Conservation (phyloP, 1,284 basidiomycete species). For the Exobasidium rhododendri region DNA sequence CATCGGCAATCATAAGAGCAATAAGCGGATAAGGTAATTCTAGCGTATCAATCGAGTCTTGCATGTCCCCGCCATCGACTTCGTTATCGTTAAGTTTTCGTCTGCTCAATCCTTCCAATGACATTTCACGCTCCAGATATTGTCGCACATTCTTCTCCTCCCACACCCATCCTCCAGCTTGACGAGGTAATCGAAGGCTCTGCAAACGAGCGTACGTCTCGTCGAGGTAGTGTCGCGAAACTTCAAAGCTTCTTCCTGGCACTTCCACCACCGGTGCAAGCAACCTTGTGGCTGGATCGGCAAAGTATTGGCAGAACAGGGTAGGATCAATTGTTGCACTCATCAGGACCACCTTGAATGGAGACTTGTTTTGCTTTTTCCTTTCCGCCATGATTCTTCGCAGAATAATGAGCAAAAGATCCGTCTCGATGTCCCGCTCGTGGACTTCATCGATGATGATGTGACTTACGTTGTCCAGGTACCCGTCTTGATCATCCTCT, state of each 20-base stretch:
- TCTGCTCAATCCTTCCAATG: conserved; percentile 22
- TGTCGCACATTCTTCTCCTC: conserved; percentile 70
- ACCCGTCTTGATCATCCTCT: conserved; percentile 40
- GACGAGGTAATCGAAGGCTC: conserved; percentile 36
- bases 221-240: conserved; percentile 76
- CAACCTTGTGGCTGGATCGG: conserved; percentile 55
- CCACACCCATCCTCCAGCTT: conserved; percentile 67
- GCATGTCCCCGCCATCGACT: conserved; percentile 21
- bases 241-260: conserved; percentile 89
- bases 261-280: conserved; percentile 76
- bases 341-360: conserved; percentile 88
- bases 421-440: conserved; percentile 91
- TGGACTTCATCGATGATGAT: conserved; percentile 94
- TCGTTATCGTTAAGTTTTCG: conserved; percentile 4
- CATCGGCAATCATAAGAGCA: conserved; percentile 76
- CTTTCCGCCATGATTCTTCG: conserved; percentile 79
- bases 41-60: conserved; percentile 64
- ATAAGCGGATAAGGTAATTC: conserved; percentile 81
- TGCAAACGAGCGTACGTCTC: conserved; percentile 63
- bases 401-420: conserved; percentile 83
- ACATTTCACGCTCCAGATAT: conserved; percentile 69
- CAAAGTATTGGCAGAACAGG: conserved; percentile 84
- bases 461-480: conserved; percentile 80
- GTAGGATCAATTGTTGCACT: conserved; percentile 90
- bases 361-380: conserved; percentile 65